phyloP scores from a whole-genome alignment of 805 yeast species.

The Torulaspora delbrueckii region DNA sequence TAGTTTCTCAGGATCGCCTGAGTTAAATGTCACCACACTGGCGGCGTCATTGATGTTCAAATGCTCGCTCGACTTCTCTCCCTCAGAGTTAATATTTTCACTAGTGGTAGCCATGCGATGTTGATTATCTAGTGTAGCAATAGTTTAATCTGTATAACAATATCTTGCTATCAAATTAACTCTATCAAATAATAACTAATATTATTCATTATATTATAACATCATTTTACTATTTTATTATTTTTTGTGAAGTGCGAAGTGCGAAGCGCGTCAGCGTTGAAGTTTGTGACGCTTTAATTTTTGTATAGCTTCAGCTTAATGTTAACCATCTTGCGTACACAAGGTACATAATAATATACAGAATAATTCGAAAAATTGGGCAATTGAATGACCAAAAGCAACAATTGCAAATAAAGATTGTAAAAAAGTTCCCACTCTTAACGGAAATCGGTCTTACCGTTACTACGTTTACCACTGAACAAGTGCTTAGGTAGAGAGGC shows the following conservation, averaged over 20 bases:
- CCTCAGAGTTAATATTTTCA: not conserved
- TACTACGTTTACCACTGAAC: conserved; percentile 95
- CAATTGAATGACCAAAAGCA: conserved; percentile 1
- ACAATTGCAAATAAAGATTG: not conserved
- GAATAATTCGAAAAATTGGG: not conserved
- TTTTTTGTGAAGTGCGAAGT: not conserved
- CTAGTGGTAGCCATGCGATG: too few relatives aligned
- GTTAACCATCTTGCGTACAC: not conserved
- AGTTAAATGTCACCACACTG: conserved; percentile 6
- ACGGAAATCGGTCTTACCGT: conserved; percentile 88
- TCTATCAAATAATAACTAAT: not conserved
- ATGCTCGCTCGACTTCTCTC: not conserved
- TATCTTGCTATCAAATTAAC: too few relatives aligned
- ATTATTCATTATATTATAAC: not conserved
- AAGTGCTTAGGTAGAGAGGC: conserved; percentile 89
- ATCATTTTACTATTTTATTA: not conserved
- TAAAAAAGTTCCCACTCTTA: conserved; percentile 33
- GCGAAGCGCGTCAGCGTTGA: conserved; percentile 1
- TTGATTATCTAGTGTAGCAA: too few relatives aligned
- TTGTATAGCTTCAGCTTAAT: not conserved
- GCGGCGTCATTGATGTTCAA: not conserved
- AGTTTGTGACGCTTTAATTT: conserved; percentile 1
- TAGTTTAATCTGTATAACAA: too few relatives aligned
- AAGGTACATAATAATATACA: conserved; percentile 5
- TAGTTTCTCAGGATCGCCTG: conserved; percentile 1